phyloP scores from a whole-genome alignment of 495 filamentous ascomycete species.

The Bryoglossum gracile region DNA sequence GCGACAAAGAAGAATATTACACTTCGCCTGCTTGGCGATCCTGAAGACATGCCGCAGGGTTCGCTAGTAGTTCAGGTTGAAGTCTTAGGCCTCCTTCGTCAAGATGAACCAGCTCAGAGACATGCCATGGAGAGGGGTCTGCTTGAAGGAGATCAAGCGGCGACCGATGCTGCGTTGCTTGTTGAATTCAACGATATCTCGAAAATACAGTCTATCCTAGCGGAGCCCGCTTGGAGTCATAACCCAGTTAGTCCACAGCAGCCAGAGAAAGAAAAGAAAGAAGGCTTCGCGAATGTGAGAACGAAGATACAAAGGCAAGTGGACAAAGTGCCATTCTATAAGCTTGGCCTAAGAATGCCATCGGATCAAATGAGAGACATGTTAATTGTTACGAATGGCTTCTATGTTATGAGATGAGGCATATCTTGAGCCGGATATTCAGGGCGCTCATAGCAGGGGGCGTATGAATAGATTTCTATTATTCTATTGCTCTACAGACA shows the following conservation, averaged over 20 bases:
- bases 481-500: too few relatives aligned
- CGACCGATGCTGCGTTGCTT: conserved; percentile 33
- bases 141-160: conserved; percentile 27
- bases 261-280: conserved; percentile 26
- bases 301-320: conserved; percentile 41
- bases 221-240: conserved; percentile 45
- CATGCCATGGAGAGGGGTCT: conserved; percentile 24
- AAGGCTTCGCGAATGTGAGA: conserved; percentile 34
- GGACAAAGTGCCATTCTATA: conserved; percentile 47
- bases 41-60: conserved; percentile 33
- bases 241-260: conserved; percentile 25
- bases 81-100: conserved; percentile 49
- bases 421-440: too few relatives aligned
- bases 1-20: conserved; percentile 30
- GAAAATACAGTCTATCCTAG: conserved; percentile 43
- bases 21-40: conserved; percentile 41
- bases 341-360: conserved; percentile 45
- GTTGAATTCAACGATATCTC: conserved; percentile 42
- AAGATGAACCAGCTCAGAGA: conserved; percentile 16
- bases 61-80: conserved; percentile 38
- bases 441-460: too few relatives aligned
- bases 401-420: conserved; percentile 20
- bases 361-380: conserved; percentile 41
- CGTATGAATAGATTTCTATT: too few relatives aligned
- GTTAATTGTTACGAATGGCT: conserved; percentile 11